These are phyloP conservation scores for Aspergillus niger DNA, from an alignment of 2,329 filamentous ascomycete species.

Conservation along the genomic window DNA sequence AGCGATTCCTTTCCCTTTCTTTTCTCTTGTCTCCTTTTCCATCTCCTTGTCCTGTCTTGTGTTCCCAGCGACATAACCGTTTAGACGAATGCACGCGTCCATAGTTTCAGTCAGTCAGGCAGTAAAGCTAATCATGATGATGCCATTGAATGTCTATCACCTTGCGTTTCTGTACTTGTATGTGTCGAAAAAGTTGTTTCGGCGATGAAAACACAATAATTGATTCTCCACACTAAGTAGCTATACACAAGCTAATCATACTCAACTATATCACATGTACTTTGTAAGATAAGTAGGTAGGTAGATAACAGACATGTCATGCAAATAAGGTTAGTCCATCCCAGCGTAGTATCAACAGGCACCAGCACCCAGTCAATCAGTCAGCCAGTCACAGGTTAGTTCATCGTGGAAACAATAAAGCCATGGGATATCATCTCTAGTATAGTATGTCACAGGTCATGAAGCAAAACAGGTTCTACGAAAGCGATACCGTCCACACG, in stretches of 20 bases:
- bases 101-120: conserved; percentile 14
- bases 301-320: background rate
- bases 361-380: background rate
- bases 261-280: no score
- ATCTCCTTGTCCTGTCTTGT: background rate
- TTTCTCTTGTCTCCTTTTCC: background rate
- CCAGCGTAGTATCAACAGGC: background rate
- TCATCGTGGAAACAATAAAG: background rate
- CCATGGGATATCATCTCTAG: conserved; percentile 16
- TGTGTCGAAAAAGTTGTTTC: conserved; percentile 6
- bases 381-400: background rate
- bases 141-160: conserved; percentile 10
- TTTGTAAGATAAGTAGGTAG: background rate
- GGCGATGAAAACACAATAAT: background rate
- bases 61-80: conserved; percentile 13
- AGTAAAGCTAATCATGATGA: conserved; percentile 21
- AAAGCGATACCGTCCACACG: background rate
- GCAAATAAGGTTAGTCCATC: background rate
- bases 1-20: conserved; percentile 14
- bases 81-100: conserved; percentile 21
- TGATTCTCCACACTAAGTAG: background rate
- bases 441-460: conserved; percentile 4
- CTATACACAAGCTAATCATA: no score
- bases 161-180: conserved; percentile 13
- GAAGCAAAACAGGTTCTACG: background rate